Evolutionary conservation across 768 basidiomycete species (phyloP), one percentile per base, ranked within the genome.

Genomic region (Psilocybe tampanensis): DNA sequence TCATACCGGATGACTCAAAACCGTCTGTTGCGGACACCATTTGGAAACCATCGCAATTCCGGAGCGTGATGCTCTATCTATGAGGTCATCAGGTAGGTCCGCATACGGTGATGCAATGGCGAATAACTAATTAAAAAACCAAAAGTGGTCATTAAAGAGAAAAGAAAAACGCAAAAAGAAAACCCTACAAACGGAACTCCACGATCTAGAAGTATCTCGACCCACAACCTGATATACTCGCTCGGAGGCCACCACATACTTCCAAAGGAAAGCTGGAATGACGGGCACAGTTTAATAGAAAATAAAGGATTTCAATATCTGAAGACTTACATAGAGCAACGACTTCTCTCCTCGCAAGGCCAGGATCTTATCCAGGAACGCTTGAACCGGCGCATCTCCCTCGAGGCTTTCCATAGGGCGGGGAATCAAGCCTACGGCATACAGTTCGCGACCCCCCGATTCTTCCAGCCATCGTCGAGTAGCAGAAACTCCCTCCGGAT

Each of bases 1-100:
- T 26, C 47, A 17, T 47, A 59, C 61, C 1, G 61, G 55, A 48
- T 63, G 61, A 3, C 39, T 56, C 18, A 63, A 36, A 13, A 60
- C 51, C 45, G 44, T 56, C 15, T 63, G 58, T 26, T 63, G 61
- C 2, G 61, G 61, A 17, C 44, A 44, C 61, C 61, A 63, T 32
- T 49, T 59, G 0, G 53, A 49, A 13, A 54, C 33, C 8, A 59
- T 18, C 1, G 52, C 61, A 3, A 63, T 29, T 8, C 44, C 58
- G 0, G 55, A 63, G 8, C 36, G n/a, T 11, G 56, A 19, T 1
- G 59, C 36, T 21, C 44, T 57, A 9, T 50, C 34, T 9, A 32
- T 39, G 5, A 63, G 33, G 17, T 34, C 45, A 6, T 50, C 52
- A 17, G 61, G 43, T 12, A 63, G n/a, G 15, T 53, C 44, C 9